Evolutionary conservation across 345 rosid species (phyloP), one percentile per base, ranked within the genome.

Genomic region (Melastoma malabathricum): DNA sequence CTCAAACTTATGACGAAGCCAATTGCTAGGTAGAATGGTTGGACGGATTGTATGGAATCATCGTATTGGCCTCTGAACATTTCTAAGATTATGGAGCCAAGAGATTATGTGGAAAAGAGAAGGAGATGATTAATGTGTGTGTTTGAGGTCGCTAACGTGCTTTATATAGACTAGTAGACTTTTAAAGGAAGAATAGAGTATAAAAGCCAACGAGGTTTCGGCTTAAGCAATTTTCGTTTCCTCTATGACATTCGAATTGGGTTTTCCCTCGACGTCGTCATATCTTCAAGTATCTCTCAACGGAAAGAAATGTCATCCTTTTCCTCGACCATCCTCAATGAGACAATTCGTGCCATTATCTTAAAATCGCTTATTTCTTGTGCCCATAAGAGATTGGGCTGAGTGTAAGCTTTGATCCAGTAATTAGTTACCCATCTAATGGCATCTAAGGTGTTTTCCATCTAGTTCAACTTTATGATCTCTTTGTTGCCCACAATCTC

Each of bases 161-260:
- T 78, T 76, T 16, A 89, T 84, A 66, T 89, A 95, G 20, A 43
- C 50, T 19, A 89, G 52, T 55, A 82, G 89, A 44, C 68, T 68
- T 38, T 57, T 46, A 22, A 93, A 85, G 65, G 85, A 85, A 61
- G 97, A 77, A 17, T 89, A 79, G 59, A 80, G 93, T 66, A 64
- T 77, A 72, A 89, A 89, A 60, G 85, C 97, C 22, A 85, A 53
- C 49, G 95, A 56, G 51, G 97, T 67, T 4, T 89, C 85, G 16
- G 95, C 97, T 55, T 85, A 63, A 15, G 97, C 89, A 13, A 89
- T 89, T 10, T 93, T 81, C 4, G 89, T 85, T 76, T 85, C 97
- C 23, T 72, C 90, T 0, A 93, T 88, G 27, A 89, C 68, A 64
- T 89, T 94, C 0, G 97, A 85, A 15, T 93, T 93, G 19, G 90